These are phyloP conservation scores for Annulohypoxylon nitens DNA, from an alignment of 495 filamentous ascomycete species.

Conservation along the genomic window DNA sequence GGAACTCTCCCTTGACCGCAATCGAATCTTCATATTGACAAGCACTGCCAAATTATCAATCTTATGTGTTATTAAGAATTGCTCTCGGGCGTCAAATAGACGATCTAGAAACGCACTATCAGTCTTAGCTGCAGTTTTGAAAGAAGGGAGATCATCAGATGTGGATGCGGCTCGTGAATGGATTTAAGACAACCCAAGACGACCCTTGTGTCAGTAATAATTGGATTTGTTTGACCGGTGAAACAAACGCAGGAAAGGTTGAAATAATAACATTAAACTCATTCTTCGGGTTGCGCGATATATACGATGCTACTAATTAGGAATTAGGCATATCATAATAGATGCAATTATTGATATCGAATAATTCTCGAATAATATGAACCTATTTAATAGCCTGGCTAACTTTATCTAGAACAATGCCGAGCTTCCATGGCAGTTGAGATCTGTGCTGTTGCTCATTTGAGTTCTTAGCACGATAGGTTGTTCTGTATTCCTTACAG, in stretches of 20 bases:
- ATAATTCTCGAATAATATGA: background rate
- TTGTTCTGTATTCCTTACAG: slow-evolving; percentile 1
- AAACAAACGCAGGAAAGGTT: background rate
- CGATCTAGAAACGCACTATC: slow-evolving; percentile 6
- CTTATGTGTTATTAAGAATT: background rate
- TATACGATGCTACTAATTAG: background rate
- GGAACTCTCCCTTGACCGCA: slow-evolving; percentile 1
- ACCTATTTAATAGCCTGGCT: background rate
- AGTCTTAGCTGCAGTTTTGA: slow-evolving; percentile 14
- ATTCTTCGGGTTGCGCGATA: background rate
- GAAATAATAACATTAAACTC: background rate
- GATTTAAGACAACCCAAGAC: slow-evolving; percentile 23
- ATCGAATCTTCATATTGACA: background rate
- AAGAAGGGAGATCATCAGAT: slow-evolving; percentile 4
- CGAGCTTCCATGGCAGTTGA: slow-evolving; percentile 30
- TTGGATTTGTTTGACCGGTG: slow-evolving; percentile 2
- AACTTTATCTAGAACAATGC: slow-evolving; percentile 13
- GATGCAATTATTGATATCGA: background rate
- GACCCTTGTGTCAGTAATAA: slow-evolving; percentile 17
- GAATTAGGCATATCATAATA: background rate
- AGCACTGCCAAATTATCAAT: slow-evolving; percentile 15
- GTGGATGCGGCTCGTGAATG: slow-evolving; percentile 11
- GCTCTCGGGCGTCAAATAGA: background rate
- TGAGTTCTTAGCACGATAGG: background rate
- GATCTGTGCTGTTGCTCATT: slow-evolving; percentile 34